A percentile compares a stretch with the other conserved stretches of the same genome.
These are phyloP conservation scores for Acanthamoeba polyphaga DNA, from an alignment of 208 protist species.

Conservation along the genomic window DNA sequence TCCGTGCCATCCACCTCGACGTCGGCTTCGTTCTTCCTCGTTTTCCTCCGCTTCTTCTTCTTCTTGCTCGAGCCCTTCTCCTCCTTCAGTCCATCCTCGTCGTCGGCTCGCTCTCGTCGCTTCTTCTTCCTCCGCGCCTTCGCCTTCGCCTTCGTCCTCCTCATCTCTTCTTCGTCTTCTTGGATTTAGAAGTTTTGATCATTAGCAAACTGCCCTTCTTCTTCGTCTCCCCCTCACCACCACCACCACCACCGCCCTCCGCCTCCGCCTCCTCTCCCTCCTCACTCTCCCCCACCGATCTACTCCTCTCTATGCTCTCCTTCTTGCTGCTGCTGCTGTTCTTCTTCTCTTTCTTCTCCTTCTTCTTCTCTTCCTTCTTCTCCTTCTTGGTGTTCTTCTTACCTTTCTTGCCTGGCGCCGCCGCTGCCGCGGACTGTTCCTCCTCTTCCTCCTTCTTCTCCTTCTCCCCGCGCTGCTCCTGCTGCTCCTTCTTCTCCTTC, in stretches of 20 bases:
- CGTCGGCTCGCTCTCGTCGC: background rate
- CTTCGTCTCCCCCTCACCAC: background rate
- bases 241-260: background rate
- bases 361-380: conserved; percentile 6
- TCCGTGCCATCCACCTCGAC: background rate
- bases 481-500: background rate
- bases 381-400: background rate
- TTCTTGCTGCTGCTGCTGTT: background rate
- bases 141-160: background rate
- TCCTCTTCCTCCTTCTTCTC: background rate
- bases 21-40: background rate
- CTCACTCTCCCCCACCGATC: background rate
- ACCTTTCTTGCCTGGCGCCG: background rate
- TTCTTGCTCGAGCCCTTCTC: background rate
- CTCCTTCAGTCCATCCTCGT: background rate
- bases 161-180: conserved; percentile 59
- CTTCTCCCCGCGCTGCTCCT: background rate
- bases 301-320: background rate
- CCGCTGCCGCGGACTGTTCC: background rate
- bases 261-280: background rate
- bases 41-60: background rate
- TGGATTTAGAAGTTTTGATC: background rate
- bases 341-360: conserved; percentile 20
- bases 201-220: conserved; percentile 40
- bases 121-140: background rate